Base-by-base conservation (phyloP, 208 protist species). In the Wallacemonas rigidus region DNA sequence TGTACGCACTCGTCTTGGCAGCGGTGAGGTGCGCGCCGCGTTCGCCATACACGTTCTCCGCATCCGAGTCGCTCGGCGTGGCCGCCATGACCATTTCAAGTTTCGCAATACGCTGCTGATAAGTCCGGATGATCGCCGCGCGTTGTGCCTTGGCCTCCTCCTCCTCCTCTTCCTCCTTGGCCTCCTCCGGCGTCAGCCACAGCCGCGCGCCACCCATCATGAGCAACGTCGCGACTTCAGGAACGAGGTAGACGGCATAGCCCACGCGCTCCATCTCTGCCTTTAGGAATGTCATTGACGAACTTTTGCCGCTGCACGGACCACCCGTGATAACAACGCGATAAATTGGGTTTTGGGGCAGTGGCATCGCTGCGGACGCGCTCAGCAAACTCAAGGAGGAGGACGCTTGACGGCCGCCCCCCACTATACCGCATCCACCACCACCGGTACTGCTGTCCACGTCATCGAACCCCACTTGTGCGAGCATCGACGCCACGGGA, bases 291-390 rank as follows among this genome's bases (percentile, higher is more conserved):
- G 48, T 17, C 63, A 86, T 72, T 14, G 44, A 71, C 48, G 84
- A 80, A 54, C 62, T 77, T 70, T 89, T 89, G 9, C 85, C 85
- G 45, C 76, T 83, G 72, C 85, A 89, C 7, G 85, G 85, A 38
- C 85, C 81, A 57, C 85, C 85, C 9, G 85, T 89, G 57, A 89
- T 69, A 26, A 86, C 78, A 36, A 89, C 65, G 26, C 80, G 75
- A 60, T 84, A 82, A 43, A 86, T 78, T n/a, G 72, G 76, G 51
- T 70, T 68, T 48, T 78, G 61, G 43, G 74, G 74, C 17, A 76
- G 60, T 26, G 73, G 73, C 56, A 72, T 45, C 9, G 44, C 53
- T 63, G 57, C 51, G 11, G 39, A 38, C 47, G 35, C 12, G 55
- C 68, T 62, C 39, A 64, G 44, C 50, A 73, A 38, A 40, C 61